A percentile compares a stretch with the other conserved stretches of the same genome.
phyloP scores from a whole-genome alignment of 345 rosid genomes.

The Lenwebbia sp. region DNA sequence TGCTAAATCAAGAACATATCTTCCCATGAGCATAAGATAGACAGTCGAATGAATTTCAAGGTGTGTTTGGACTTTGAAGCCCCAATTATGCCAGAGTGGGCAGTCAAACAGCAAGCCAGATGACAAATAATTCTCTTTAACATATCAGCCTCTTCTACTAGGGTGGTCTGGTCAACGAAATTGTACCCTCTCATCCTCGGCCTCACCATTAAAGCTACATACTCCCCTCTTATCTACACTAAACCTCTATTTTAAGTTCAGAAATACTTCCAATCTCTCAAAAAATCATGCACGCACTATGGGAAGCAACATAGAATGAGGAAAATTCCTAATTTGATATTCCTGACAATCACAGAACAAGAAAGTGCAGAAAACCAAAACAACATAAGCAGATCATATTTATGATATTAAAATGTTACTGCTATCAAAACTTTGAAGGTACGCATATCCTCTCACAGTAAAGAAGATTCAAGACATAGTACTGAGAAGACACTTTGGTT shows the following conservation, averaged over 20 bases:
- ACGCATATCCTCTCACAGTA: neutral
- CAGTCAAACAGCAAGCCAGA: neutral
- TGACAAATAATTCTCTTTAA: neutral
- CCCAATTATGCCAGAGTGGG: neutral
- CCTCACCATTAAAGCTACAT: neutral
- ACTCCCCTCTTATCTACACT: neutral
- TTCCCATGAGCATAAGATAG: neutral
- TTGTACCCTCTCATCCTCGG: neutral
- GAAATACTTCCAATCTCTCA: neutral
- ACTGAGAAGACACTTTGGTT: neutral
- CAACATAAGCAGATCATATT: neutral
- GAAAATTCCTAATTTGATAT: neutral
- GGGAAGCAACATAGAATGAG: neutral
- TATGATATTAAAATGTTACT: neutral
- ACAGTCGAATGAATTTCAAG: neutral
- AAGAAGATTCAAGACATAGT: neutral
- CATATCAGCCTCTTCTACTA: neutral
- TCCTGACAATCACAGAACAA: neutral
- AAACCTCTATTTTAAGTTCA: neutral
- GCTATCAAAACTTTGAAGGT: neutral
- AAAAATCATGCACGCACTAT: neutral
- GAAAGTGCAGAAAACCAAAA: neutral
- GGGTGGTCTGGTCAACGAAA: neutral
- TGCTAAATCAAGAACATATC: neutral
- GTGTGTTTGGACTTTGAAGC: neutral